Percentiles rank a stretch among this genome's conserved stretches.
Evolutionary conservation across 1,284 basidiomycete genomes (phyloP).

Genomic region (Volvariella volvacea): DNA sequence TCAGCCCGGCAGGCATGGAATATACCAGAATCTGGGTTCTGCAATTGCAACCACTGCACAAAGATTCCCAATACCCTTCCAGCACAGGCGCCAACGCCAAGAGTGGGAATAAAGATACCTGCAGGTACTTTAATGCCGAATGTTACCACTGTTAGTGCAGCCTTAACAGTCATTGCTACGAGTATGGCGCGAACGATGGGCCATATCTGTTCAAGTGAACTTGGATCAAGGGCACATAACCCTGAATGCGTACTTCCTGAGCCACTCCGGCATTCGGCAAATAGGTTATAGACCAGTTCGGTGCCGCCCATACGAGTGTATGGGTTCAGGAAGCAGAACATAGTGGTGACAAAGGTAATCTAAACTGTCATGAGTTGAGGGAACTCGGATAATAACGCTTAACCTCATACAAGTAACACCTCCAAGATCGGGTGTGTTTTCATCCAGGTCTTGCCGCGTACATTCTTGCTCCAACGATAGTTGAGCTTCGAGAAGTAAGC

Average conservation of each 20-base stretch:
- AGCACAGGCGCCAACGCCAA: slow-evolving; percentile 95
- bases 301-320: slow-evolving; percentile 94
- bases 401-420: slow-evolving; percentile 65
- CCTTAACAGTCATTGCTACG: slow-evolving; percentile 78
- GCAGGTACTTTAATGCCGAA: slow-evolving; percentile 94
- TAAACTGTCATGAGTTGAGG: slow-evolving; percentile 22
- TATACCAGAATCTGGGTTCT: slow-evolving; percentile 53
- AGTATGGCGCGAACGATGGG: slow-evolving; percentile 64
- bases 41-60: slow-evolving; percentile 75
- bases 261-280: slow-evolving; percentile 72
- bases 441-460: slow-evolving; percentile 80
- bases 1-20: slow-evolving; percentile 66
- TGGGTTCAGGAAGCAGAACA: slow-evolving; percentile 83
- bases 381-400: background rate
- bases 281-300: slow-evolving; percentile 89
- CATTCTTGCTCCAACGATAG: slow-evolving; percentile 78
- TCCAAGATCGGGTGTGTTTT: slow-evolving; percentile 78
- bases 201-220: slow-evolving; percentile 50
- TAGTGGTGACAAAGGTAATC: slow-evolving; percentile 74
- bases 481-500: slow-evolving; percentile 93
- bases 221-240: slow-evolving; percentile 67
- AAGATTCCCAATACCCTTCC: slow-evolving; percentile 84
- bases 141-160: slow-evolving; percentile 80
- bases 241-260: slow-evolving; percentile 52
- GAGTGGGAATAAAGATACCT: slow-evolving; percentile 95